These are phyloP conservation scores for Leccinum truebloodii DNA, from an alignment of 768 basidiomycete genomes.

Conservation along the genomic window DNA sequence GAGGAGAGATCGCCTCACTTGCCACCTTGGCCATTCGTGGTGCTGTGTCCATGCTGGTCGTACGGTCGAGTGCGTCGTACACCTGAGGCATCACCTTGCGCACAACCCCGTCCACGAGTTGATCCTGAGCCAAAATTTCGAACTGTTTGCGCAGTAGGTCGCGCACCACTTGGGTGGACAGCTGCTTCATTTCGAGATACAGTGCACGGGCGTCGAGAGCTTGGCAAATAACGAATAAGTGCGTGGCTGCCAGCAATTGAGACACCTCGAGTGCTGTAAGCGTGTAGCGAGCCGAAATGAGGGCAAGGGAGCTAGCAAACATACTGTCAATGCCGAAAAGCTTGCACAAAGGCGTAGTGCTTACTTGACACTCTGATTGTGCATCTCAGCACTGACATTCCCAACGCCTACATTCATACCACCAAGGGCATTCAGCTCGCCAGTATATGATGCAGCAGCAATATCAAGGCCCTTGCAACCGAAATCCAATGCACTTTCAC, in stretches of 20 bases:
- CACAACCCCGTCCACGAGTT: slow-evolving; percentile 17
- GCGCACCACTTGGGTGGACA: slow-evolving; percentile 23
- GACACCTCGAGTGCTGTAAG: slow-evolving; percentile 77
- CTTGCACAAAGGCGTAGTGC: slow-evolving; percentile 26
- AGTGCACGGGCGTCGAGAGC: slow-evolving; percentile 84
- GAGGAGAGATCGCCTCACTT: slow-evolving; percentile 54
- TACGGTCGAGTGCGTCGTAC: slow-evolving; percentile 56
- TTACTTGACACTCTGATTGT: slow-evolving; percentile 89
- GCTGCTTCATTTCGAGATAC: slow-evolving; percentile 59
- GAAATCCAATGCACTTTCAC: slow-evolving; percentile 80
- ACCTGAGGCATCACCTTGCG: slow-evolving; percentile 42
- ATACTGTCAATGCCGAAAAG: background rate
- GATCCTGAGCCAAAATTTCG: slow-evolving; percentile 8
- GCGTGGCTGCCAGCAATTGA: slow-evolving; percentile 70
- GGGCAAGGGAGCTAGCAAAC: slow-evolving; percentile 65
- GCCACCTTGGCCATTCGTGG: slow-evolving; percentile 75
- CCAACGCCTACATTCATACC: slow-evolving; percentile 79
- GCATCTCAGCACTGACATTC: slow-evolving; percentile 88
- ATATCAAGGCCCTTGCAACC: slow-evolving; percentile 86
- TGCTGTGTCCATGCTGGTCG: slow-evolving; percentile 69
- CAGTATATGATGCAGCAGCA: slow-evolving; percentile 75
- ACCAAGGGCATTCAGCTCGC: slow-evolving; percentile 77
- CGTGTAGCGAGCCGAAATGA: slow-evolving; percentile 82
- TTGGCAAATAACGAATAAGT: slow-evolving; percentile 76
- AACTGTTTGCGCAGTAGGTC: slow-evolving; percentile 19